Percentiles rank a stretch among this genome's conserved stretches.
These are phyloP conservation scores for Protea cynaroides DNA, from an alignment of 164 flowering plant genomes.

Conservation along the genomic window DNA sequence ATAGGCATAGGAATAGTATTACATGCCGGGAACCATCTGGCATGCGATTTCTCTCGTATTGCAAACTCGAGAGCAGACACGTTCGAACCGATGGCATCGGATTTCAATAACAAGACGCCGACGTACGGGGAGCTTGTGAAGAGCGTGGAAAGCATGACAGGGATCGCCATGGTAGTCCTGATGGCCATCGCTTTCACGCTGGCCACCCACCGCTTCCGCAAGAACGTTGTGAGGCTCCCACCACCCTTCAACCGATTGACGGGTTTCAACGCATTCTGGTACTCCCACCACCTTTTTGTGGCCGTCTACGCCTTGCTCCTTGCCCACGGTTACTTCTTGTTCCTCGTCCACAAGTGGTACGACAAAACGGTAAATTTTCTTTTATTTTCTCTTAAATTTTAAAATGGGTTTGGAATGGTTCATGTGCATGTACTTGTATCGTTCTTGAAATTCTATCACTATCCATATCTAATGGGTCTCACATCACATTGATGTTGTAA, in stretches of 20 bases:
- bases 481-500: no score
- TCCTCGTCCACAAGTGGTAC: slow-evolving; percentile 72
- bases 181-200: slow-evolving; percentile 66
- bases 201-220: slow-evolving; percentile 59
- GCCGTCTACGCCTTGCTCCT: slow-evolving; percentile 73
- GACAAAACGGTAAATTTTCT: slow-evolving; percentile 59
- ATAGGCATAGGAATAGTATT: slow-evolving; percentile 51
- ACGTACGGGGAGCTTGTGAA: slow-evolving; percentile 43
- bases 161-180: slow-evolving; percentile 64
- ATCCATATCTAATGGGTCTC: no score
- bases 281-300: slow-evolving; percentile 78
- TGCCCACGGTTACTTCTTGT: slow-evolving; percentile 71
- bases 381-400: no score
- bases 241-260: slow-evolving; percentile 73
- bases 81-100: slow-evolving; percentile 47
- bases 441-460: no score
- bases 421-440: no score
- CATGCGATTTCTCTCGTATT: slow-evolving; percentile 82
- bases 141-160: slow-evolving; percentile 68
- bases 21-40: slow-evolving; percentile 75
- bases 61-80: slow-evolving; percentile 40
- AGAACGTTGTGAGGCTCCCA: slow-evolving; percentile 61
- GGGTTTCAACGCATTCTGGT: slow-evolving; percentile 98
- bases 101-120: slow-evolving; percentile 55
- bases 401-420: no score